Evolutionary conservation across 169 alveolate species (phyloP), one percentile per base, ranked within the genome.

Genomic region (Eimeria maxima): DNA sequence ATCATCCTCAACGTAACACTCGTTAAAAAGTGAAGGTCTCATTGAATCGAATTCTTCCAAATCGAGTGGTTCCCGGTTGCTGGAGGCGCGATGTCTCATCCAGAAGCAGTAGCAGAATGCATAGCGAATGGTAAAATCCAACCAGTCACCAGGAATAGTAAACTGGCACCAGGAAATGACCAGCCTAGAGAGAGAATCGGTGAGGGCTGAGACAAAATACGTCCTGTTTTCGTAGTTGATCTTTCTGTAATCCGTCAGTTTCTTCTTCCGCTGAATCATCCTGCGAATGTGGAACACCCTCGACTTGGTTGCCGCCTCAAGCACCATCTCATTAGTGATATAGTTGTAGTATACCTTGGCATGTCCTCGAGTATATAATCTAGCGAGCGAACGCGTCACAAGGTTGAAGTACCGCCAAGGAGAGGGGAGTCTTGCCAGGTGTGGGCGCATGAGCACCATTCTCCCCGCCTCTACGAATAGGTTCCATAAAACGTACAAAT

Each of bases 391-490:
- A 16, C 97, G 84, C 13, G 96, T 76, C 57, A 90, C 92, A 47
- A 90, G 96, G 90, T 95, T 91, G 93, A 78, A 95, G 63, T 87
- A 92, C 81, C 96, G 65, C 97, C 97, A 95, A 47, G 93, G 93
- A 10, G 95, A 90, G 38, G 97, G 97, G 65, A 92, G 42, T 53
- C 86, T 38, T 22, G 89, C 96, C 44, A 95, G 89, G 60, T 87
- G 87, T 13, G 97, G 97, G 65, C 97, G 73, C 97, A 95, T 95
- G 67, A 95, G 90, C 42, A 90, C 97, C 91, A 90, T 87, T 42
- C 97, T 45, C n/a, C 97, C 97, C 53, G 95, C 89, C 94, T 95
- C 97, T 24, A 95, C 97, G 63, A 95, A 92, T 27, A 95, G 87
- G 33, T 60, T 95, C 97, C 97, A 95, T 24, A 95, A 55, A 65